These are phyloP conservation scores for Tolypocladium sp. DNA, from an alignment of 2,329 filamentous ascomycete species.

Conservation along the genomic window DNA sequence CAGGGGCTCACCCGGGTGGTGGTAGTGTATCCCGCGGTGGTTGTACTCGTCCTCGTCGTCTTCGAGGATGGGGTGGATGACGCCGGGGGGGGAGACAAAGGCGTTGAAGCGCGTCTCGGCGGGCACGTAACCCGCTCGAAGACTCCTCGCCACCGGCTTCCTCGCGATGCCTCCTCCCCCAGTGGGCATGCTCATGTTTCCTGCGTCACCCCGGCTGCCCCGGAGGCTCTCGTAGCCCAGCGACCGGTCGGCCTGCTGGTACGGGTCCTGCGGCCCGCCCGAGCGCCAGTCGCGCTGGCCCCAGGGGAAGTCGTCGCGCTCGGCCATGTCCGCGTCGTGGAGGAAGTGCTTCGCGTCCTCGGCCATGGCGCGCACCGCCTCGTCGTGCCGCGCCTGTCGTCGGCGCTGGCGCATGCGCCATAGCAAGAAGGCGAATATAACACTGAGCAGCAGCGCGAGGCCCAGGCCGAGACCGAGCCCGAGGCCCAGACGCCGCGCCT, in stretches of 20 bases:
- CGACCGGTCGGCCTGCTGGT: slow-evolving; percentile 22
- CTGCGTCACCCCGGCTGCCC: slow-evolving; percentile 10
- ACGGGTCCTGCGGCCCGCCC: slow-evolving; percentile 32
- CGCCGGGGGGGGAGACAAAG: slow-evolving; percentile 23
- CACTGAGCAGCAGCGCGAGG: slow-evolving; percentile 35
- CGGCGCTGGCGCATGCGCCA: slow-evolving; percentile 34
- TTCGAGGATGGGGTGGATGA: slow-evolving; percentile 50
- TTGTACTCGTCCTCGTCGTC: slow-evolving; percentile 43
- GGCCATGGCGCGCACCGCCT: slow-evolving; percentile 37
- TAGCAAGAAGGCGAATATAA: slow-evolving; percentile 39
- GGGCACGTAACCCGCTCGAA: slow-evolving; percentile 22
- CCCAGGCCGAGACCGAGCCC: slow-evolving; percentile 54
- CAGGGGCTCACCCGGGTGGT: not conserved
- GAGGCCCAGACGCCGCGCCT: slow-evolving; percentile 37
- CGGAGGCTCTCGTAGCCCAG: slow-evolving; percentile 43
- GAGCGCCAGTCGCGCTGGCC: slow-evolving; percentile 32
- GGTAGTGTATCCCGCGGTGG: slow-evolving; percentile 5
- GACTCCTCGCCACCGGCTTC: slow-evolving; percentile 21
- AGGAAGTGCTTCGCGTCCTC: slow-evolving; percentile 40
- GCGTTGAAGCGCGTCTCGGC: slow-evolving; percentile 17
- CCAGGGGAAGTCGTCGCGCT: slow-evolving; percentile 24
- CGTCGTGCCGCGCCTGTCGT: slow-evolving; percentile 30
- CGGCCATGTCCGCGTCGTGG: slow-evolving; percentile 36
- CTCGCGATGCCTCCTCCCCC: slow-evolving; percentile 26
- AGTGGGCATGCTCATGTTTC: slow-evolving; percentile 2